Evolutionary conservation across 345 rosid genomes (phyloP).

Genomic region (Brassica napus): DNA sequence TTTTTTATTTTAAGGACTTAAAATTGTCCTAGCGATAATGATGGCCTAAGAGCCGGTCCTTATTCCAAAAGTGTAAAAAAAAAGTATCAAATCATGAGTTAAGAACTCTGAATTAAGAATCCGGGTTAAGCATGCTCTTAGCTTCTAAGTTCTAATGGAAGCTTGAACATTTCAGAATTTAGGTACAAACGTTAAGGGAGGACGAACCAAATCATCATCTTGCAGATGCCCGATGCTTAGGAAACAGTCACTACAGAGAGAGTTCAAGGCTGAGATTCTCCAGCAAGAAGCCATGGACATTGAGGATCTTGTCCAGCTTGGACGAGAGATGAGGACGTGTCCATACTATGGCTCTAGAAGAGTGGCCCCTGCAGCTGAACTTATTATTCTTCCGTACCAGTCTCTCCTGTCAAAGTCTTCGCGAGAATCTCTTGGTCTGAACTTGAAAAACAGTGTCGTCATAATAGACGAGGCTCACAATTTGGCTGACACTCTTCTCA

Average conservation of each 20-base stretch:
- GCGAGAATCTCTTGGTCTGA: slow-evolving; percentile 86
- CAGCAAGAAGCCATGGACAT: slow-evolving; percentile 78
- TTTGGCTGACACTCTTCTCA: slow-evolving; percentile 89
- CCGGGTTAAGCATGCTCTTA: background rate
- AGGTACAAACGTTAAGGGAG: slow-evolving; percentile 54
- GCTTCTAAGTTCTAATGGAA: background rate
- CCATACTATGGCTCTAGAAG: slow-evolving; percentile 92
- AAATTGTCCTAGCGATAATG: too few species aligned
- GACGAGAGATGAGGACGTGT: slow-evolving; percentile 69
- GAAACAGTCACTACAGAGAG: slow-evolving; percentile 60
- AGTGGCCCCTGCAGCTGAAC: slow-evolving; percentile 74
- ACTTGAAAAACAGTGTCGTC: slow-evolving; percentile 71
- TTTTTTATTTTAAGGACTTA: too few species aligned
- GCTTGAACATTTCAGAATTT: slow-evolving; percentile 47
- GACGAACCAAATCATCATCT: slow-evolving; percentile 55
- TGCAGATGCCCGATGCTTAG: slow-evolving; percentile 86
- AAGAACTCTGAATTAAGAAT: too few species aligned
- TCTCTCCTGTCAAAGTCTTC: slow-evolving; percentile 91
- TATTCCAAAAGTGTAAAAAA: too few species aligned
- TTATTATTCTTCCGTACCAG: slow-evolving; percentile 91
- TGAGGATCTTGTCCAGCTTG: slow-evolving; percentile 84
- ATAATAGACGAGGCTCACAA: slow-evolving; percentile 97
- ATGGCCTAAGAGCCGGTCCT: too few species aligned
- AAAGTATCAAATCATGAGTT: too few species aligned
- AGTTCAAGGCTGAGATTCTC: slow-evolving; percentile 54